Percentiles rank a stretch among this genome's conserved stretches.
Evolutionary conservation across 441 rosid genomes (phyloP).

Genomic region (Omphalea diandra): DNA sequence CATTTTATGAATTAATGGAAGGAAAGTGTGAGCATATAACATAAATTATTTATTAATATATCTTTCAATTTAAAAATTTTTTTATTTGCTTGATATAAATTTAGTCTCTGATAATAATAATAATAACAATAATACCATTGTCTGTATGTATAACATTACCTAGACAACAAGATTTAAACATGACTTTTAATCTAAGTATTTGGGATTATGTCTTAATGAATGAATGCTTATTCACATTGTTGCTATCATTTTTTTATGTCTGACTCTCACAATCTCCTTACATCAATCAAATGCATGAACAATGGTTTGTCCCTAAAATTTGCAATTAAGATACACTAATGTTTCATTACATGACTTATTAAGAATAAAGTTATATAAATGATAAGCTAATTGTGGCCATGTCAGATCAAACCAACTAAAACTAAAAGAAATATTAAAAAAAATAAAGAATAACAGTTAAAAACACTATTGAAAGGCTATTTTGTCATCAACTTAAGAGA

Average conservation of each 20-base stretch:
- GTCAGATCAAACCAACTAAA: slow-evolving; percentile 27
- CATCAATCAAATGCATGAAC: slow-evolving; percentile 21
- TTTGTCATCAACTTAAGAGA: slow-evolving; percentile 15
- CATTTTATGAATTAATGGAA: too few species aligned
- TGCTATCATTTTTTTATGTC: neutral
- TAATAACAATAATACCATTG: too few species aligned
- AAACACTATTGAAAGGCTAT: slow-evolving; percentile 3
- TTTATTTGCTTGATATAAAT: too few species aligned
- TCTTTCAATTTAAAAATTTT: too few species aligned
- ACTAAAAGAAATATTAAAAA: neutral
- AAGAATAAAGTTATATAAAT: slow-evolving; percentile 5
- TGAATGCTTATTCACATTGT: slow-evolving; percentile 3
- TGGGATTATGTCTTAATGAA: slow-evolving; percentile 14
- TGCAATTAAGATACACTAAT: slow-evolving; percentile 9
- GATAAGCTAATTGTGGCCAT: slow-evolving; percentile 21
- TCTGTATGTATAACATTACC: too few species aligned
- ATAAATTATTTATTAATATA: too few species aligned
- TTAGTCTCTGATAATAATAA: too few species aligned
- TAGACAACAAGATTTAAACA: neutral
- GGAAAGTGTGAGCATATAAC: too few species aligned
- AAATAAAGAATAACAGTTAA: neutral
- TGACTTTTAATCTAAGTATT: slow-evolving; percentile 22
- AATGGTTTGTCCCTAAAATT: slow-evolving; percentile 16
- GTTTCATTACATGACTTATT: neutral
- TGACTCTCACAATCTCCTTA: slow-evolving; percentile 1